Conservation (phyloP, 768 basidiomycete genomes). For the Pisolithus orientalis region DNA sequence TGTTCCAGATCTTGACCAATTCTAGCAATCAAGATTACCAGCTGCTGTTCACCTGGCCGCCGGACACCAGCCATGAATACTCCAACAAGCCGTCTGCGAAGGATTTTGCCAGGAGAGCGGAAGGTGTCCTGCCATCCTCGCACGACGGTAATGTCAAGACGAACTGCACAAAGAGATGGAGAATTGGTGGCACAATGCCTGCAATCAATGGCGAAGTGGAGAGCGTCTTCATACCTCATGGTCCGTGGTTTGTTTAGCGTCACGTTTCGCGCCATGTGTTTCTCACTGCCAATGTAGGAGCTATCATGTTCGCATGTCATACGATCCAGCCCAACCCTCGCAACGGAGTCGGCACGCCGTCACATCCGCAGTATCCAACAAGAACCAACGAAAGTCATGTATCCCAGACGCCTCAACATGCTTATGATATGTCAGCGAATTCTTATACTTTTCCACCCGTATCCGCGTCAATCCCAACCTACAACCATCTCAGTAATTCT, state of each 20-base stretch:
- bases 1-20: conserved; percentile 77
- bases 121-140: conserved; percentile 50
- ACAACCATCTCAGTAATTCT: conserved; percentile 19
- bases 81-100: conserved; percentile 37
- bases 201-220: conserved; percentile 63
- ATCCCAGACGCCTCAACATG: conserved; percentile 17
- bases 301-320: conserved; percentile 37
- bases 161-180: conserved; percentile 80
- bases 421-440: conserved; percentile 22
- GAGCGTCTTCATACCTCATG: conserved; percentile 88
- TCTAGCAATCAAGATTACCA: conserved; percentile 39
- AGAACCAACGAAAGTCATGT: conserved; percentile 23
- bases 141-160: conserved; percentile 71
- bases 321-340: conserved; percentile 24
- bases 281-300: conserved; percentile 20
- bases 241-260: conserved; percentile 41
- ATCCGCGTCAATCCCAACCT: conserved; percentile 22
- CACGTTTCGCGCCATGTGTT: conserved; percentile 30
- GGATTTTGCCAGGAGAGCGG: conserved; percentile 54
- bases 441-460: conserved; percentile 29
- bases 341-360: conserved; percentile 10
- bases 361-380: conserved; percentile 20
- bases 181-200: conserved; percentile 60
- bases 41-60: conserved; percentile 72
- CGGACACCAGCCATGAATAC: conserved; percentile 41